phyloP scores from a whole-genome alignment of 495 filamentous ascomycete species.

The Paragyromitra xinjiangensis region DNA sequence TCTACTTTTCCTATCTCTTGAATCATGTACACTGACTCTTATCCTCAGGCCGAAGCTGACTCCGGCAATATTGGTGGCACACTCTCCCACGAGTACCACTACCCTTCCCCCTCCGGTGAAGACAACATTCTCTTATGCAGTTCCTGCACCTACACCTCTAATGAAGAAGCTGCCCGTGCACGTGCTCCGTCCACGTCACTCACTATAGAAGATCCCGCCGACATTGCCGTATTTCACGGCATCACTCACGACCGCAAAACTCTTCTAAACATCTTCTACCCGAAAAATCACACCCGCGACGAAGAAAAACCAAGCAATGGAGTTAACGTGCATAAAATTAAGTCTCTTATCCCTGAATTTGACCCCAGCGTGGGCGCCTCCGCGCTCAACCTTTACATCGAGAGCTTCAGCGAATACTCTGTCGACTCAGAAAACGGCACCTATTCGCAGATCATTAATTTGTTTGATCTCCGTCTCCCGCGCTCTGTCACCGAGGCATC shows the following conservation, averaged over 20 bases:
- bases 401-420: slow-evolving; percentile 59
- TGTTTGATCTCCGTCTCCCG: slow-evolving; percentile 65
- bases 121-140: slow-evolving; percentile 82
- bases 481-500: slow-evolving; percentile 49
- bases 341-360: slow-evolving; percentile 73
- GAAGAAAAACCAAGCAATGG: slow-evolving; percentile 58
- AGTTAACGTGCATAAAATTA: slow-evolving; percentile 76
- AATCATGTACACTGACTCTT: neutral
- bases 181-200: slow-evolving; percentile 39
- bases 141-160: slow-evolving; percentile 77
- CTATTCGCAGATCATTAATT: slow-evolving; percentile 62
- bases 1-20: neutral
- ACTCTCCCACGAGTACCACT: slow-evolving; percentile 93
- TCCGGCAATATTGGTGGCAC: slow-evolving; percentile 95
- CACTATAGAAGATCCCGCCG: slow-evolving; percentile 37
- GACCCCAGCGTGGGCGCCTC: slow-evolving; percentile 73
- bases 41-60: slow-evolving; percentile 73
- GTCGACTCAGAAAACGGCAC: slow-evolving; percentile 47
- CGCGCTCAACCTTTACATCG: slow-evolving; percentile 66
- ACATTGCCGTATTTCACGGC: slow-evolving; percentile 51
- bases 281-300: slow-evolving; percentile 8
- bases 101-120: slow-evolving; percentile 81
- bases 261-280: slow-evolving; percentile 50
- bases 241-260: slow-evolving; percentile 51
- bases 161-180: slow-evolving; percentile 77